Evolutionary conservation across 2,329 filamentous ascomycete genomes (phyloP), one percentile per base, ranked within the genome.

Genomic region (Hypomyces perniciosus): DNA sequence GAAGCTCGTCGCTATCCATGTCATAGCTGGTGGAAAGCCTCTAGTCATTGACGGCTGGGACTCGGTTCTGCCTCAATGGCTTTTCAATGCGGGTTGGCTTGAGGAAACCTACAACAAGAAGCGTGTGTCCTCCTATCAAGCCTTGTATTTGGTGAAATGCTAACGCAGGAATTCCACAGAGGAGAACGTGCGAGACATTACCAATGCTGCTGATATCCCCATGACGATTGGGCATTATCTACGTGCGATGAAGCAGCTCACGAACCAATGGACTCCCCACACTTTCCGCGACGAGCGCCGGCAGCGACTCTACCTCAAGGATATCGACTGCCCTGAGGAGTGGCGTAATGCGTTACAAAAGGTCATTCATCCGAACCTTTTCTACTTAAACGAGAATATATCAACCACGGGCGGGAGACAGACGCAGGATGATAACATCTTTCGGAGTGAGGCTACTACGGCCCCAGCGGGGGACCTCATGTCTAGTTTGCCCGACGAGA

Each of bases 241-340:
- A 33, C 86, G 88, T 56, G 91, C 90, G 46, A 87, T 97, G 86
- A 79, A 81, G 38, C 82, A 87, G 57, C 80, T 97, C 31, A 84
- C 91, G 1, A 85, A 92, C 46, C 90, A 95, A 64, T 95, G 89
- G 75, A 86, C 77, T 7, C 73, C 81, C 0, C 78, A 76, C 43
- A 92, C 88, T 56, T 96, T 86, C 65, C 84, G 84, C 53, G 87
- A 95, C 56, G 83, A 88, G 54, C 80, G 82, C 35, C 78, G 88
- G 26, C 93, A 99, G 65, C 83, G 93, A 9, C 81, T 97, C 2
- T 99, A 99, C 65, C 72, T 97, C 27, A 99, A 99, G 63, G 93
- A 99, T 64, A 96, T 99, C 53, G 93, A 99, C 66, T 96, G 91
- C 59, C 93, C 93, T 1, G 72, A 79, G 1, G 84, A 92, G 52